Evolutionary conservation across 495 filamentous ascomycete genomes (phyloP).

Genomic region (Penicillium parvum): DNA sequence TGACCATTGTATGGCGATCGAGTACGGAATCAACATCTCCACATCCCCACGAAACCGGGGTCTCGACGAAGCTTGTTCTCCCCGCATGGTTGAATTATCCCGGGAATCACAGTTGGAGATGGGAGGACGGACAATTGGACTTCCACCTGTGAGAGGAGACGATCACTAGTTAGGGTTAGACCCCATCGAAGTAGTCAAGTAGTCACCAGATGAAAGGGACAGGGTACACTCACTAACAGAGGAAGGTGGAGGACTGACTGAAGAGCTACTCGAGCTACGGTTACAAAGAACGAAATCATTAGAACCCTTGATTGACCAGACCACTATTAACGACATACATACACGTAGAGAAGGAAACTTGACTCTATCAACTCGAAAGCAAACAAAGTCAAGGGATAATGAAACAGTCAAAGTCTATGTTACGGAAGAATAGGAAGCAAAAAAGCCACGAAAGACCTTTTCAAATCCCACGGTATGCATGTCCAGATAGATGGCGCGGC

Average conservation of each 20-base stretch:
- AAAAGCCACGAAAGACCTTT: conserved; percentile 16
- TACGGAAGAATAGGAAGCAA: conserved; percentile 25
- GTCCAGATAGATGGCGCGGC: conserved; percentile 26
- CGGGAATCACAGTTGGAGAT: conserved; percentile 6
- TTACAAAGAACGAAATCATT: conserved; percentile 15
- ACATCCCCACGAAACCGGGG: conserved; percentile 8
- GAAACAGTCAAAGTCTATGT: conserved; percentile 45
- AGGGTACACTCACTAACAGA: too few relatives aligned
- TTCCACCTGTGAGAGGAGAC: conserved; percentile 18
- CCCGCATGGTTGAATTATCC: conserved; percentile 18
- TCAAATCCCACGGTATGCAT: conserved; percentile 29
- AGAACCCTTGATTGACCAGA: conserved; percentile 38
- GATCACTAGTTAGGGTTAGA: too few relatives aligned
- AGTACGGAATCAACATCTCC: conserved; percentile 13
- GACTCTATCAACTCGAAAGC: conserved; percentile 35
- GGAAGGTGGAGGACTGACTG: too few relatives aligned
- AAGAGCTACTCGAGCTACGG: background rate
- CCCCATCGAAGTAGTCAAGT: too few relatives aligned
- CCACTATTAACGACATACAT: conserved; percentile 51
- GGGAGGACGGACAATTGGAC: conserved; percentile 18
- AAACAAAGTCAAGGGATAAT: conserved; percentile 32
- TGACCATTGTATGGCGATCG: background rate
- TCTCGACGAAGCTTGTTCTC: conserved; percentile 17
- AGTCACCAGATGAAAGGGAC: too few relatives aligned
- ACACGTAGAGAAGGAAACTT: conserved; percentile 44